Conservation (phyloP, 352 stramenopile species). For the Phytopythium montanum region DNA sequence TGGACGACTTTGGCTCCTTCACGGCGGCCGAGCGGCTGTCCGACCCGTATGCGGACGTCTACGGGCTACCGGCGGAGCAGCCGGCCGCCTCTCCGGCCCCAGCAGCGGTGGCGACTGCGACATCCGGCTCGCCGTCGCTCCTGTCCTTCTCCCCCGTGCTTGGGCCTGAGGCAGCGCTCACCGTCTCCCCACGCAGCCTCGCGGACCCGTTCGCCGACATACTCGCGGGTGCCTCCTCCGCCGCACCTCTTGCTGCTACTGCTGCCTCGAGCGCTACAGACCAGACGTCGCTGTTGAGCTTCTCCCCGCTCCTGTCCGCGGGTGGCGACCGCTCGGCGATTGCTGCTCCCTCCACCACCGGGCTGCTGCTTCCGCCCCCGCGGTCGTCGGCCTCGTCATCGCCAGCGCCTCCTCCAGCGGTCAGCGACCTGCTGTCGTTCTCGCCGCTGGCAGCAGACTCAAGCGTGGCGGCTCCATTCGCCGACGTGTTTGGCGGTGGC, state of each 20-base stretch:
- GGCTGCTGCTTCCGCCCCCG: not conserved
- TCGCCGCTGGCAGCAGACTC: conserved; percentile 29
- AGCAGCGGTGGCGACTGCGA: not conserved
- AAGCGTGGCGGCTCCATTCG: conserved; percentile 17
- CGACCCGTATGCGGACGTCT: conserved; percentile 39
- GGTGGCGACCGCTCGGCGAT: not conserved
- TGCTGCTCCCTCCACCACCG: not conserved
- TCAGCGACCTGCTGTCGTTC: conserved; percentile 53
- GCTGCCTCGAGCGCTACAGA: not conserved
- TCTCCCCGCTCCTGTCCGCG: conserved; percentile 14
- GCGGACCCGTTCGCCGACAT: conserved; percentile 39
- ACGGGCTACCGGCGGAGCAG: conserved; percentile 22
- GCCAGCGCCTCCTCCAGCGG: not conserved
- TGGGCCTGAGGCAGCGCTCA: conserved; percentile 5
- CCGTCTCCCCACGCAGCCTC: conserved; percentile 26
- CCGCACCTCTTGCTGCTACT: not conserved
- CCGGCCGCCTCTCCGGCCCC: conserved; percentile 10
- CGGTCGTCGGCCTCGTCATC: not conserved
- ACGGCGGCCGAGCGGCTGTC: conserved; percentile 25
- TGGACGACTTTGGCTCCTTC: conserved; percentile 43
- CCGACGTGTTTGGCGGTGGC: conserved; percentile 25
- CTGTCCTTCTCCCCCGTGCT: conserved; percentile 38
- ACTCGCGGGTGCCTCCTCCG: not conserved
- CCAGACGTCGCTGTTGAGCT: conserved; percentile 13
- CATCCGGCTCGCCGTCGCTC: conserved; percentile 16